Base-by-base conservation (phyloP, 306 rosid species). In the Echinosophora koreensis region DNA sequence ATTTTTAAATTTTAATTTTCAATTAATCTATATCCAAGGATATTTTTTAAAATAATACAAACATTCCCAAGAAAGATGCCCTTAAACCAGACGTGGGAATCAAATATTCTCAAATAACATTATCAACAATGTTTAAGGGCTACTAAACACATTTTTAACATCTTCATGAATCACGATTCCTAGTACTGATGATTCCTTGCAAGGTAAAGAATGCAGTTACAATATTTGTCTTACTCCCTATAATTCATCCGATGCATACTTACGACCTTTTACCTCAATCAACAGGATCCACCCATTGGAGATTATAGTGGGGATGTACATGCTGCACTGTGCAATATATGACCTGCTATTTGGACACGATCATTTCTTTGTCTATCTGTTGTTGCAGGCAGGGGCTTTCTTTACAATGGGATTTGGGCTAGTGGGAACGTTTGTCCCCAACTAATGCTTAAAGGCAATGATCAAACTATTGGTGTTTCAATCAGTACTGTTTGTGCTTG, bases 321-420 rank as follows among this genome's bases (percentile, higher is more conserved):
- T 88, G 91, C 84, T 88, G 81, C 89, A 84, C 51, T 89, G 89
- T 72, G 89, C 93, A 63, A 85, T 83, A 71, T 84, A 84, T 46
- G 77, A 86, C 77, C 66, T 86, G 58, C 65, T 82, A 27, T 84
- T 78, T 1, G 85, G 88, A 63, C 83, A 72, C 44, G 86, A 88
- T n/a, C 86, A 88, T 80, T 80, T 85, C 77, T 85, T 83, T 34
- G 13, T 85, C 71, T 88, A 88, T 81, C 83, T 85, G 57, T 65
- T 86, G 70, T 17, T 88, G 82, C 92, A 86, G 80, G 85, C 92
- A 59, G 88, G 82, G 64, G 87, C 87, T 73, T 88, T 88, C 88
- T 88, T 88, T 77, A 80, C 84, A 52, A 84, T 84, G 82, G 90
- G 88, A 52, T 84, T 88, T 69, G 88, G 88, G 61, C 63, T 50